A percentile compares a stretch with the other conserved stretches of the same genome.
Conservation (phyloP, 2,329 filamentous ascomycete genomes). For the Zymoseptoria ardabiliae region DNA sequence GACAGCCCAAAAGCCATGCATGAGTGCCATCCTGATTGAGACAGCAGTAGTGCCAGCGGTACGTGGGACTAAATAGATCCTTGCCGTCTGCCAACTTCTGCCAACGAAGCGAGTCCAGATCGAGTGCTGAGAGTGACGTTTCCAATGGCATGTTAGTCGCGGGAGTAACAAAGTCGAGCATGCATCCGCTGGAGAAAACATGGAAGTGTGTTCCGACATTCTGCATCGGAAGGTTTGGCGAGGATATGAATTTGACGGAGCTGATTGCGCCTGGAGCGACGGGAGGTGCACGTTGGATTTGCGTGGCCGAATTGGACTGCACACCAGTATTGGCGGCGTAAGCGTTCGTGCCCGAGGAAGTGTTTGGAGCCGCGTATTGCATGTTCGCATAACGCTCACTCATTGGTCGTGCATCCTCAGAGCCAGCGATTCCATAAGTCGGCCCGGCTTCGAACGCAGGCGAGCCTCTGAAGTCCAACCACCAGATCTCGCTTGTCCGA, state of each 20-base stretch:
- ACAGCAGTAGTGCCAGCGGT: conserved; percentile 96
- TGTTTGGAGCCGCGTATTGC: conserved; percentile 14
- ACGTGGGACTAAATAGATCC: conserved; percentile 86
- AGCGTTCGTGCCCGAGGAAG: conserved; percentile 35
- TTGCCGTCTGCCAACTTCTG: conserved; percentile 90
- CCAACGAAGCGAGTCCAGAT: conserved; percentile 82
- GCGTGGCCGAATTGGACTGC: conserved; percentile 45
- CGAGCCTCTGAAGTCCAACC: conserved; percentile 87
- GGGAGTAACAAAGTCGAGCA: conserved; percentile 91
- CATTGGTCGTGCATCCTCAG: conserved; percentile 28
- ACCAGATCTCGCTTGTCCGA: conserved; percentile 92
- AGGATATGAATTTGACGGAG: conserved; percentile 80
- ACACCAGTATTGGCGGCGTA: conserved; percentile 70
- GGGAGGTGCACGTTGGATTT: conserved; percentile 41
- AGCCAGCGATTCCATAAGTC: conserved; percentile 24
- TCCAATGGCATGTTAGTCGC: conserved; percentile 81
- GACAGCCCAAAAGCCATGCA: conserved; percentile 92
- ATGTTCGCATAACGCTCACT: conserved; percentile 26
- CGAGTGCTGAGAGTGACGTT: conserved; percentile 82
- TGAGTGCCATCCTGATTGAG: conserved; percentile 93
- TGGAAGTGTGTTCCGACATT: conserved; percentile 92
- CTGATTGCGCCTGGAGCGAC: conserved; percentile 80
- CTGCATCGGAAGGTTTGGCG: conserved; percentile 77
- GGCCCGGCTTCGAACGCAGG: conserved; percentile 59
- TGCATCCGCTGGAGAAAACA: conserved; percentile 82